phyloP scores from a whole-genome alignment of 495 filamentous ascomycete species.

The Coniosporium apollinis region DNA sequence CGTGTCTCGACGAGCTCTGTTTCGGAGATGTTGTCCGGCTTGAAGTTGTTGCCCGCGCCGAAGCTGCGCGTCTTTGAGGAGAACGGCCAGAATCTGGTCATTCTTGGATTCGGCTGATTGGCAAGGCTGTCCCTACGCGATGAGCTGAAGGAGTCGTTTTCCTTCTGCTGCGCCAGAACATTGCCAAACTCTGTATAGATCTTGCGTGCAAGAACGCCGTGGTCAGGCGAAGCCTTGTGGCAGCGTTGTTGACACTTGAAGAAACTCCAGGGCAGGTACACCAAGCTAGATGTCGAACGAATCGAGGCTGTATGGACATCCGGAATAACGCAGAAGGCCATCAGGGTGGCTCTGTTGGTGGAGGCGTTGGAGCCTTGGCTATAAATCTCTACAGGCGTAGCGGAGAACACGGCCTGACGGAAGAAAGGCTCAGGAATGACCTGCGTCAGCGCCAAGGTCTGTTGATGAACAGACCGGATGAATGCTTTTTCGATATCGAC shows the following conservation, averaged over 20 bases:
- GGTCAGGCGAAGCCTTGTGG: conserved; percentile 32
- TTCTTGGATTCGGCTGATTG: background rate
- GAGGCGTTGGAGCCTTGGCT: conserved; percentile 15
- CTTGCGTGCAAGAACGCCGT: conserved; percentile 33
- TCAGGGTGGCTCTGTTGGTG: conserved; percentile 20
- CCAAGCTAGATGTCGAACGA: conserved; percentile 25
- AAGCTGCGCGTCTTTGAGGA: background rate
- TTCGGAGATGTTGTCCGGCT: conserved; percentile 1
- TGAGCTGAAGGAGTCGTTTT: conserved; percentile 18
- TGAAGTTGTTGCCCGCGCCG: background rate
- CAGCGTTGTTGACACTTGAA: conserved; percentile 41
- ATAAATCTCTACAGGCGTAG: conserved; percentile 30
- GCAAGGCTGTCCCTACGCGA: conserved; percentile 8
- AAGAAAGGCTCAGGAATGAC: conserved; percentile 32
- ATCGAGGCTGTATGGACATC: conserved; percentile 27
- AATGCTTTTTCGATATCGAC: conserved; percentile 24
- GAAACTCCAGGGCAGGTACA: conserved; percentile 34
- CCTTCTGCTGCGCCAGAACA: conserved; percentile 17
- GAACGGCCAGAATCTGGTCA: background rate
- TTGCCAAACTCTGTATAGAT: conserved; percentile 30
- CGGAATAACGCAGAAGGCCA: conserved; percentile 39
- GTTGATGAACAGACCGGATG: conserved; percentile 24
- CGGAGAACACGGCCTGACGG: conserved; percentile 30
- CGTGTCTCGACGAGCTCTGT: conserved; percentile 1
- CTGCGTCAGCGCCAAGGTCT: conserved; percentile 26